phyloP scores from a whole-genome alignment of 1,284 basidiomycete species.

The Irpex lacteus region DNA sequence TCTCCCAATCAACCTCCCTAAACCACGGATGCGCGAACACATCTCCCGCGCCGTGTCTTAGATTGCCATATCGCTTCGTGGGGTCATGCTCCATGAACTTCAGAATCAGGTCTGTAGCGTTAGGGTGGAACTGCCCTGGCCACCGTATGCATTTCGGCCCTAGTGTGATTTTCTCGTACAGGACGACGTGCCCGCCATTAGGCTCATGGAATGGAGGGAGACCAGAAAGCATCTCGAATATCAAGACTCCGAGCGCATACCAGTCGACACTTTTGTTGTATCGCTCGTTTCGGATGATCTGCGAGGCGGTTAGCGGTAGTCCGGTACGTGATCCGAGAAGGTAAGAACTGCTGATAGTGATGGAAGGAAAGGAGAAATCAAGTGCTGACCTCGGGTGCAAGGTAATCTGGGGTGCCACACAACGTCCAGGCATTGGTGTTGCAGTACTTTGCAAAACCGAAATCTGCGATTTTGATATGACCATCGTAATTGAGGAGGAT shows the following conservation, averaged over 20 bases:
- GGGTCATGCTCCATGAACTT: slow-evolving; percentile 91
- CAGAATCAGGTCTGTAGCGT: slow-evolving; percentile 87
- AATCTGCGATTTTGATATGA: slow-evolving; percentile 98
- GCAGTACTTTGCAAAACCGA: slow-evolving; percentile 95
- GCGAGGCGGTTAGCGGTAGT: slow-evolving; percentile 4
- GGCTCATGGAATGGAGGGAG: slow-evolving; percentile 76
- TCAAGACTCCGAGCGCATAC: slow-evolving; percentile 96
- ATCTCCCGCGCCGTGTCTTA: slow-evolving; percentile 89
- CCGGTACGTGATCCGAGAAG: not conserved
- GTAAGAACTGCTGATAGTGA: not conserved
- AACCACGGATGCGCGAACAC: slow-evolving; percentile 98
- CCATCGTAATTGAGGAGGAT: slow-evolving; percentile 92
- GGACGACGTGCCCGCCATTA: slow-evolving; percentile 59
- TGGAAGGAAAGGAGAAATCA: not conserved
- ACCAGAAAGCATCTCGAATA: slow-evolving; percentile 96
- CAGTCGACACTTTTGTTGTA: slow-evolving; percentile 99
- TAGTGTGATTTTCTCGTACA: slow-evolving; percentile 81
- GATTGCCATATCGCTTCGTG: slow-evolving; percentile 90
- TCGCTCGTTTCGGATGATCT: slow-evolving; percentile 86
- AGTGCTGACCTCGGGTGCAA: slow-evolving; percentile 76
- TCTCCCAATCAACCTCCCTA: slow-evolving; percentile 93
- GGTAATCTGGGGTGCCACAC: slow-evolving; percentile 97
- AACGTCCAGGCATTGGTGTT: slow-evolving; percentile 94
- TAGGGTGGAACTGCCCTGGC: slow-evolving; percentile 77
- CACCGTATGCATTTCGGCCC: slow-evolving; percentile 83